Base-by-base conservation (phyloP, 2,329 filamentous ascomycete genomes). In the Calonectria montana region DNA sequence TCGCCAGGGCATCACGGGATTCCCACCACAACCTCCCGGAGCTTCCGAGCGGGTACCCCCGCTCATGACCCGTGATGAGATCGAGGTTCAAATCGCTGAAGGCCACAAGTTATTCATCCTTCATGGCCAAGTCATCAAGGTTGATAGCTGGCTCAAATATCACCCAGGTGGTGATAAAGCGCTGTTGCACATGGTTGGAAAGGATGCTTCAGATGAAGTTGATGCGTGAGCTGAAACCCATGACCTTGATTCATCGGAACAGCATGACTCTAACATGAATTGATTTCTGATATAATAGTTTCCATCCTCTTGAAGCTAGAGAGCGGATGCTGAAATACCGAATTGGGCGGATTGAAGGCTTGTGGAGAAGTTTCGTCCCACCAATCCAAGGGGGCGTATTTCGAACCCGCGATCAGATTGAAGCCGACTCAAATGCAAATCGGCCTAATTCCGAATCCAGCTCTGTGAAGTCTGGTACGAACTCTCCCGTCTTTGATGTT, bases 141-240 rank as follows among this genome's bases (percentile, higher is more conserved):
- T 94, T 35, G 96, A 98, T 83, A 89, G 92, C 47, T 99, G 95
- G 94, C 86, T 97, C 63, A 91, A 91, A 65, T 98, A 94, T 80
- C 97, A 99, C 80, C 97, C 97, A 13, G 97, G 97, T 69, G 97
- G 97, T 77, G 92, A 96, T 78, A 97, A 95, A 84, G 90, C 96
- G 65, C 97, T 98, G 74, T 87, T 91, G 81, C 97, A 98, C 81
- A 97, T 98, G 95, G 90, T 98, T 72, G 95, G 95, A 73, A 91
- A 93, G 84, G 95, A 98, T 90, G 96, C 95, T 59, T 98, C 96
- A 13, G 95, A 98, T 83, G 97, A 98, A 84, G 92, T 98, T 73
- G 94, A 93, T 82, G 94, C 92, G 94, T 98, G 89, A 61, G 93
- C 47, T 59, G 69, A 67, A 23, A 59, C 8, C 23, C 10, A 16